Base-by-base conservation (phyloP, 1,284 basidiomycete genomes). In the Papiliotrema terrestris region DNA sequence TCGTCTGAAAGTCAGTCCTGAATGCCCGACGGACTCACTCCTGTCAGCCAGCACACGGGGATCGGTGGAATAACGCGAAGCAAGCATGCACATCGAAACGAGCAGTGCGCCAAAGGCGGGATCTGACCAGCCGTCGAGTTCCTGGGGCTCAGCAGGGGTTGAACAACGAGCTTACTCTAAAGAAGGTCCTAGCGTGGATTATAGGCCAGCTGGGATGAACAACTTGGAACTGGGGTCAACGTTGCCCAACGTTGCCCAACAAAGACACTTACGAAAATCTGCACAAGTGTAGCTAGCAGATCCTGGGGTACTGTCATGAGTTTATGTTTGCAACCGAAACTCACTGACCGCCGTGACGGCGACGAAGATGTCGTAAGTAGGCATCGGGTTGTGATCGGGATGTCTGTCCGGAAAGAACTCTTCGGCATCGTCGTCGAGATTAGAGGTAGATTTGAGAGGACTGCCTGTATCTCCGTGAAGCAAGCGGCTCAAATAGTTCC, bases 331-430 rank as follows among this genome's bases (percentile, higher is more conserved):
- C 26, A 15, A 20, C 9, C 17, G 46, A n/a, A 8, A 49, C 46
- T 49, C 46, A 49, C 46, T 49, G 23, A 49, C 46, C 36, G 46
- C 46, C 13, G 46, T 49, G 11, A 49, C 46, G 23, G 46, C 46
- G 11, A 49, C 17, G 46, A 49, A 49, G 36, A 49, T 49, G 22
- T 49, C 35, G 20, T 37, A 49, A 13, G 46, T 20, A 4, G 46
- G 46, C 17, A 20, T 23, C 20, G 20, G 8, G 15, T 49, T n/a
- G 8, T 23, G 32, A 9, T 49, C 46, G 11, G 46, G 29, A n/a
- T 22, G 19, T 22, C 46, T 5, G 19, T 35, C 46, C 19, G 46
- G 46, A 38, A 49, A 49, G 46, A 20, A 49, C 36, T 49, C 46
- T 11, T 49, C 46, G 6, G 23, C 46, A 11, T 49, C 46, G 14